Percentiles rank a stretch among this genome's conserved stretches.
Evolutionary conservation across 352 stramenopile species (phyloP).

Genomic region (Phytophthora colocasiae): DNA sequence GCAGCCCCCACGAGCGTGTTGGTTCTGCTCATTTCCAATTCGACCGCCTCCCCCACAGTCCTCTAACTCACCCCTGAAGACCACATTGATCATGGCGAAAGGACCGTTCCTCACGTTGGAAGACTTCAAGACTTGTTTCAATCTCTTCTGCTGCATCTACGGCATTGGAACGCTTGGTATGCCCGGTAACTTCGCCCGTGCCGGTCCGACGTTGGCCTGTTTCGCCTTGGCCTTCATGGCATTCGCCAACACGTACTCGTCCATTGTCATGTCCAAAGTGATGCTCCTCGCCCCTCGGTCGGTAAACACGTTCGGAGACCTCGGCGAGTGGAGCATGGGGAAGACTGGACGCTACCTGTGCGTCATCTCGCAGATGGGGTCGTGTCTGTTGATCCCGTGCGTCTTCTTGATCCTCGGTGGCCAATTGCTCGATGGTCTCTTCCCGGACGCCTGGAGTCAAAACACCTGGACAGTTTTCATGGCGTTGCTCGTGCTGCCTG

Average conservation of each 20-base stretch:
- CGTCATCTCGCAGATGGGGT: constrained; percentile 59
- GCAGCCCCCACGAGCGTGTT: background rate
- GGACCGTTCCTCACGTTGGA: constrained; percentile 54
- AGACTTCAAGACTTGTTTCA: constrained; percentile 63
- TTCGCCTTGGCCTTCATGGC: constrained; percentile 68
- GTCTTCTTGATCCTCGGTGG: constrained; percentile 67
- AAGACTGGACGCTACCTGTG: constrained; percentile 54
- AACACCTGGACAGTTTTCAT: constrained; percentile 73
- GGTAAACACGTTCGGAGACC: constrained; percentile 62
- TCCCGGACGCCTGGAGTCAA: constrained; percentile 54
- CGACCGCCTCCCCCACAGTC: constrained; percentile 7
- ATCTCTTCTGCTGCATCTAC: constrained; percentile 72
- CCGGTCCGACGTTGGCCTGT: constrained; percentile 49
- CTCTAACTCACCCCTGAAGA: background rate
- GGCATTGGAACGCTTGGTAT: constrained; percentile 76
- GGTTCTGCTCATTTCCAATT: constrained; percentile 19
- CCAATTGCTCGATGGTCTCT: constrained; percentile 55
- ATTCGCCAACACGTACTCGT: constrained; percentile 68
- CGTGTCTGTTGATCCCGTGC: constrained; percentile 56
- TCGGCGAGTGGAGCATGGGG: constrained; percentile 66
- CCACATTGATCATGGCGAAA: constrained; percentile 20
- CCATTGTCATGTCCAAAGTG: constrained; percentile 58
- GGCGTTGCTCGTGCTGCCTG: constrained; percentile 51
- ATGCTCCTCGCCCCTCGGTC: constrained; percentile 57
- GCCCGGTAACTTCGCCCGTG: constrained; percentile 70